Evolutionary conservation across 2,329 filamentous ascomycete genomes (phyloP).

Genomic region (Neopestalotiopsis sp.): DNA sequence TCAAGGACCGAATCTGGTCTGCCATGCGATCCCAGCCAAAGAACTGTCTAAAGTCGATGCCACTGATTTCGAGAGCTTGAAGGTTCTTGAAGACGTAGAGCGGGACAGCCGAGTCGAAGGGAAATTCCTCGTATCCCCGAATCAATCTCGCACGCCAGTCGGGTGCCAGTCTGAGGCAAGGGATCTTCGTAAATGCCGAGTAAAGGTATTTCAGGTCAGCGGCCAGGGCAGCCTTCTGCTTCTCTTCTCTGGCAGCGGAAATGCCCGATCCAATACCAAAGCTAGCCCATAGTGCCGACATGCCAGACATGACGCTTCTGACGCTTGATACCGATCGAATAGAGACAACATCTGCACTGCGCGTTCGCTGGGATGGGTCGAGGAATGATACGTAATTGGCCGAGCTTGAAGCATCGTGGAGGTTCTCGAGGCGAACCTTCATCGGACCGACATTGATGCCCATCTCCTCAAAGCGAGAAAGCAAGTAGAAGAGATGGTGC

Average conservation of each 20-base stretch:
- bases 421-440: slow-evolving; percentile 93
- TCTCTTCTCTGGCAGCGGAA: slow-evolving; percentile 81
- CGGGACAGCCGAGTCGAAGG: slow-evolving; percentile 95
- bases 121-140: slow-evolving; percentile 94
- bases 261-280: slow-evolving; percentile 83
- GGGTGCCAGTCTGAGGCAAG: slow-evolving; percentile 86
- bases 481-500: slow-evolving; percentile 94
- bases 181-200: slow-evolving; percentile 98
- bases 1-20: slow-evolving; percentile 88
- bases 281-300: slow-evolving; percentile 91
- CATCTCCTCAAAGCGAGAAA: slow-evolving; percentile 93
- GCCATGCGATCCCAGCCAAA: slow-evolving; percentile 95
- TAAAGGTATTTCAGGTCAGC: slow-evolving; percentile 95
- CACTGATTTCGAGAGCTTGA: slow-evolving; percentile 89
- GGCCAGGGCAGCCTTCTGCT: slow-evolving; percentile 84
- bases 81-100: slow-evolving; percentile 98
- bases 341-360: slow-evolving; percentile 83
- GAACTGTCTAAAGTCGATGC: slow-evolving; percentile 95
- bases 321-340: slow-evolving; percentile 97
- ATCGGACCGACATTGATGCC: slow-evolving; percentile 90
- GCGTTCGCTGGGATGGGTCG: slow-evolving; percentile 78
- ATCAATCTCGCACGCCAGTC: slow-evolving; percentile 92
- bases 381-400: slow-evolving; percentile 97
- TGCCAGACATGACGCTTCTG: slow-evolving; percentile 94
- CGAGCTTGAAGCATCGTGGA: slow-evolving; percentile 84